Evolutionary conservation across 495 filamentous ascomycete genomes (phyloP), one percentile per base, ranked within the genome.

Genomic region (Lophium mytilinum): DNA sequence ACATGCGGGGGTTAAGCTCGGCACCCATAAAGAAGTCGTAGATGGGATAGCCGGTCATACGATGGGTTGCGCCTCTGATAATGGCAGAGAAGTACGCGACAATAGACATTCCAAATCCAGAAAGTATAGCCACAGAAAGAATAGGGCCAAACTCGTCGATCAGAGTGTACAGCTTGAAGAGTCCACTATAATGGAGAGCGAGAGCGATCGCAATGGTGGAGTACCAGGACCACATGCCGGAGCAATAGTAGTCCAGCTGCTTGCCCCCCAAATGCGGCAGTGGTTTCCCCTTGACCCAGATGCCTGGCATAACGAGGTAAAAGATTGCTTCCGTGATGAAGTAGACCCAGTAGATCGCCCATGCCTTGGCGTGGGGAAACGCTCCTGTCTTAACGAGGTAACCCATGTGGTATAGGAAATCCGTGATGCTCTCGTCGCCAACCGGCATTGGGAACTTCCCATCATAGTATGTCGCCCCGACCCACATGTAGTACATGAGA

Each of bases 11-110:
- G 76, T 98, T 96, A 45, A 98, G 78, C 76, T 98, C 93, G 11
- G 93, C 90, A 53, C 93, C 93, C 90, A 98, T 96, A 80, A 96
- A 98, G 76, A 96, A 96, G 74, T 98, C 93, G 71, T 96, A 96
- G 66, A 98, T 77, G 41, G 81, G 87, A 69, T 85, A 81, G 37
- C 93, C 93, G 47, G 87, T 93, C 93, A 98, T 96, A 59, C 90
- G 83, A 70, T 96, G 89, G 65, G 89, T 74, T 4, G 83, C 84
- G 19, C 91, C 92, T 55, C 93, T 87, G 53, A 71, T 75, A 55
- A 94, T 66, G 19, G 91, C 87, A 18, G 88, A 91, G 66, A 86
- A 77, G 73, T 96, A 98, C 34, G 91, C 92, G 36, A 89, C 70
- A 57, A 95, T 76, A 49, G 84, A 82, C 52, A 93, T 85, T 39